Evolutionary conservation across 2,329 filamentous ascomycete species (phyloP), one percentile per base, ranked within the genome.

Genomic region (Cladosporium austrohemisphaericum): DNA sequence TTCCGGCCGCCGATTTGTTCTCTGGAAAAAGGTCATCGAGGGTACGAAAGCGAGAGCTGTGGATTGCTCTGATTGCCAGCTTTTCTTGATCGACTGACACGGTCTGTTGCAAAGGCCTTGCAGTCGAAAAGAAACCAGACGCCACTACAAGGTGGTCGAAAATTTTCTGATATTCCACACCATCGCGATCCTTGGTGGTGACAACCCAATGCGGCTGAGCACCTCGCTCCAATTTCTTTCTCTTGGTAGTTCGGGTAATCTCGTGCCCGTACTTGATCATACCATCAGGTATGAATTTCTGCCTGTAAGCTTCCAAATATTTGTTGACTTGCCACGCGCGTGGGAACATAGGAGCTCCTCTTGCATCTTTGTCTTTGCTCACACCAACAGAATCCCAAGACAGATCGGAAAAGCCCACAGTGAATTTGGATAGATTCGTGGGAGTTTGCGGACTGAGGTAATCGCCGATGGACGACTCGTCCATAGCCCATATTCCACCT

Each of bases 361-460:
- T 25, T 16, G 9, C 3, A 11, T 19, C 45, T 2, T 48, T 41
- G 2, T 51, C 35, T 20, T 37, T 41, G 1, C 50, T 49, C 7
- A 68, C 50, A 45, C 72, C 56, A 0, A 74, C 70, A 4, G 68
- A 68, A 3, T 77, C 73, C 88, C 88, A 94, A 5, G 85, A 78
- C 19, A 88, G 65, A 62, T 92, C 88, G 1, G 70, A 65, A 55
- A 75, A 74, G 5, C 64, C 63, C 55, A 93, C 81, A 0, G 86
- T 88, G 65, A 89, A 88, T 37, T 78, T 79, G 68, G 85, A 90
- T 60, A 91, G 80, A 64, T 94, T 94, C 3, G 80, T 80, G 13
- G 79, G 73, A 59, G 73, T 75, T 4, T 68, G 56, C 5, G 70
- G 67, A 75, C 86, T 86, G 45, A 85, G 76, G 7, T 84, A 85